These are phyloP conservation scores for Ophiosphaerella herpotricha DNA, from an alignment of 2,329 filamentous ascomycete genomes.

Conservation along the genomic window DNA sequence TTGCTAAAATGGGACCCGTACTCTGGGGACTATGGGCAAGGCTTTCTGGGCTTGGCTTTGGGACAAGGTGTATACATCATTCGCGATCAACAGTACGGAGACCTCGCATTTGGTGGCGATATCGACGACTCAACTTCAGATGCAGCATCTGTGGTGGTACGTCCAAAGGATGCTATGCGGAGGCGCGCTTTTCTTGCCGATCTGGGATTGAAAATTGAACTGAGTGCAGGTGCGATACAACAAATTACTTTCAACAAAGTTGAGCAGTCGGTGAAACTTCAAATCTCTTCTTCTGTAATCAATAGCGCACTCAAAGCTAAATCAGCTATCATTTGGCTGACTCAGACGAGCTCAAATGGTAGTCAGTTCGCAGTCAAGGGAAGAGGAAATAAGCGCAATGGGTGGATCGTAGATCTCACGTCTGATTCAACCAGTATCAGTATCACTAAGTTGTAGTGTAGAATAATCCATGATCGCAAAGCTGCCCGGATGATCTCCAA, in stretches of 20 bases:
- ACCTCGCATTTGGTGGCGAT: slow-evolving; percentile 57
- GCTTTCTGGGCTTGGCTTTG: slow-evolving; percentile 58
- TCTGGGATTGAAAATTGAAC: slow-evolving; percentile 44
- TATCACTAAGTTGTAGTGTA: slow-evolving; percentile 1
- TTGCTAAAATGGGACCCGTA: slow-evolving; percentile 62
- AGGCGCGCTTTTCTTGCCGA: slow-evolving; percentile 56
- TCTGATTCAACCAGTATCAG: slow-evolving; percentile 14
- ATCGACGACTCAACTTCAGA: slow-evolving; percentile 28
- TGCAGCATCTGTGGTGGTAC: slow-evolving; percentile 39
- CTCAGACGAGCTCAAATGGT: slow-evolving; percentile 7
- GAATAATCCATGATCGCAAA: too few relatives aligned
- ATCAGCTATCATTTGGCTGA: slow-evolving; percentile 24
- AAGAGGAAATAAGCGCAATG: slow-evolving; percentile 14
- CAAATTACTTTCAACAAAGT: slow-evolving; percentile 16
- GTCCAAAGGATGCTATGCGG: slow-evolving; percentile 54
- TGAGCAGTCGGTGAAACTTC: slow-evolving; percentile 13
- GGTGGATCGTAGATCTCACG: slow-evolving; percentile 20
- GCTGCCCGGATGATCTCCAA: too few relatives aligned
- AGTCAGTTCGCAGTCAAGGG: slow-evolving; percentile 15
- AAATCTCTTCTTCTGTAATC: slow-evolving; percentile 10
- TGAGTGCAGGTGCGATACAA: slow-evolving; percentile 25
- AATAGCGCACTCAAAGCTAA: slow-evolving; percentile 16
- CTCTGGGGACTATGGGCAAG: slow-evolving; percentile 62
- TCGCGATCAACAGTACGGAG: slow-evolving; percentile 51
- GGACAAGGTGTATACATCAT: slow-evolving; percentile 58